These are phyloP conservation scores for Selenicereus undatus DNA, from an alignment of 148 eudicot genomes.

Conservation along the genomic window DNA sequence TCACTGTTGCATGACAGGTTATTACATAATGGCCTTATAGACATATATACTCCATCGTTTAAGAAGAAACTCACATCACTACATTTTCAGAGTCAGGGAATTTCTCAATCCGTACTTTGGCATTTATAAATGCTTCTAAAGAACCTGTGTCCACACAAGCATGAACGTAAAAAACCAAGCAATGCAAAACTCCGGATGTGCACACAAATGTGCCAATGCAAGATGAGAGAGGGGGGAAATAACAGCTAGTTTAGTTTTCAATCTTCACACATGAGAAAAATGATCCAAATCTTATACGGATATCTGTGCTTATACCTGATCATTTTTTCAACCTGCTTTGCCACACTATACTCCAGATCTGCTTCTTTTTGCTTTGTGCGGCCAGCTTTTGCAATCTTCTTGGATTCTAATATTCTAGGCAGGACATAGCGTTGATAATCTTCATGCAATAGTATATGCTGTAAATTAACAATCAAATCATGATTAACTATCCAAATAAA, in stretches of 20 bases:
- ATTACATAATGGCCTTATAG: background rate
- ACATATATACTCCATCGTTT: background rate
- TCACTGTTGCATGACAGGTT: background rate
- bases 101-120: background rate
- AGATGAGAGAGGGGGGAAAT: background rate
- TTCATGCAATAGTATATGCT: slow-evolving; percentile 90
- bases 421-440: slow-evolving; percentile 91
- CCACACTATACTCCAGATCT: slow-evolving; percentile 95
- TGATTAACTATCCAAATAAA: slow-evolving; percentile 6
- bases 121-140: background rate
- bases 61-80: background rate
- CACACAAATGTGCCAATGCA: background rate
- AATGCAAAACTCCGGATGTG: background rate
- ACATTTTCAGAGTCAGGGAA: background rate
- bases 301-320: slow-evolving; percentile 56
- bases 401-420: slow-evolving; percentile 92
- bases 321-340: slow-evolving; percentile 99
- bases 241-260: background rate
- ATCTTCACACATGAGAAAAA: background rate
- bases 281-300: slow-evolving; percentile 11
- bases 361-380: slow-evolving; percentile 98
- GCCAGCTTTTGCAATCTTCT: slow-evolving; percentile 97
- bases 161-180: slow-evolving; percentile 11
- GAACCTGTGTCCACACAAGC: background rate
- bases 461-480: slow-evolving; percentile 27